Evolutionary conservation across 1,284 basidiomycete genomes (phyloP).

Genomic region (Leucoagaricus sp.): DNA sequence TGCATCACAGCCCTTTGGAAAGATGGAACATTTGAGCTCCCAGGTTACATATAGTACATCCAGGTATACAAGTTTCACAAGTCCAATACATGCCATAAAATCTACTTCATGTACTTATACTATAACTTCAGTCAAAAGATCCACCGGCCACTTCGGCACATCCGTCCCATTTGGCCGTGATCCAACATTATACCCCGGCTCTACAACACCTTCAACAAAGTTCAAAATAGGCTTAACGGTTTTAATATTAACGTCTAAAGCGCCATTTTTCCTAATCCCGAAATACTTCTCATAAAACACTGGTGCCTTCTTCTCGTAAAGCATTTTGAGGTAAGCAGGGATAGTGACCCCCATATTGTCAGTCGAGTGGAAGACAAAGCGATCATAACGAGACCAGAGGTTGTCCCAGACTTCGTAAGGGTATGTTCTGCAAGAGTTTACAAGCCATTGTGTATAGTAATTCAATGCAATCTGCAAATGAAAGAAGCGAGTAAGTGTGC

Average conservation of each 20-base stretch:
- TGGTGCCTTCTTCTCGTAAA: conserved; percentile 15
- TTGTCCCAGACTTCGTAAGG: conserved; percentile 22
- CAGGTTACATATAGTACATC: too few relatives aligned
- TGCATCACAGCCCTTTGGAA: too few relatives aligned
- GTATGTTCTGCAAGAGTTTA: conserved; percentile 18
- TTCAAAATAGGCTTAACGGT: conserved; percentile 22
- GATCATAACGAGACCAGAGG: conserved; percentile 19
- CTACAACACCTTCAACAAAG: conserved; percentile 18
- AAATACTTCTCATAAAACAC: conserved; percentile 23
- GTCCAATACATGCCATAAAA: too few relatives aligned
- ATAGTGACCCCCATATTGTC: conserved; percentile 20
- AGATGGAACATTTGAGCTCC: too few relatives aligned
- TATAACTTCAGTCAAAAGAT: conserved; percentile 21
- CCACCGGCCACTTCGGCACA: conserved; percentile 20
- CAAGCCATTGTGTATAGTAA: conserved; percentile 25
- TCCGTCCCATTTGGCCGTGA: conserved; percentile 25
- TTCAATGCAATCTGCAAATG: conserved; percentile 20
- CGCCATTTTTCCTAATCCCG: conserved; percentile 20
- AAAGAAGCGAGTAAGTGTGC: neutral
- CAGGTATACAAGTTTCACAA: too few relatives aligned
- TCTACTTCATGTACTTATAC: too few relatives aligned
- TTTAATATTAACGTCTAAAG: conserved; percentile 18
- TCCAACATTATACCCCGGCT: conserved; percentile 23
- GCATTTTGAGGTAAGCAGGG: conserved; percentile 15
- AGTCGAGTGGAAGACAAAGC: conserved; percentile 15